Percentiles rank a stretch among this genome's conserved stretches.
Conservation (phyloP, 805 yeast species). For the Deakozyma indianensis region DNA sequence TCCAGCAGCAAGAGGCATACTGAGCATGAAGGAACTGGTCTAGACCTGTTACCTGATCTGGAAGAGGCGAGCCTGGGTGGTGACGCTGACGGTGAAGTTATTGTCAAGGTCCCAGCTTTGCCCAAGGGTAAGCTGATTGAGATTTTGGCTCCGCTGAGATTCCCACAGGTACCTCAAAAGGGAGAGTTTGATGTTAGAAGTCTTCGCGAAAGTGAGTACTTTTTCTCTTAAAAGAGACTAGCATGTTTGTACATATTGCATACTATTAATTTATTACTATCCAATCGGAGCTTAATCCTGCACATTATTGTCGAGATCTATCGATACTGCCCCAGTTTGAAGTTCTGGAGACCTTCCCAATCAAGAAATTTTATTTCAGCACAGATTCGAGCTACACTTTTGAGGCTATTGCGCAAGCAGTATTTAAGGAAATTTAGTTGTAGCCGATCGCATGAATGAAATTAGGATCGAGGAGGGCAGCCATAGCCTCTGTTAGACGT, state of each 20-base stretch:
- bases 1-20: conserved; percentile 13
- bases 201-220: conserved; percentile 62
- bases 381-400: too few relatives aligned
- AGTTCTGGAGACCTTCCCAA: too few relatives aligned
- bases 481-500: not conserved
- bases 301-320: too few relatives aligned
- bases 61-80: conserved; percentile 6
- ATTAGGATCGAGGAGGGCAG: not conserved
- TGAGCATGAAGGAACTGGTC: conserved; percentile 21
- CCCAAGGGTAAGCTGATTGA: conserved; percentile 14
- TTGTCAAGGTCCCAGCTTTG: conserved; percentile 6
- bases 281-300: conserved; percentile 1
- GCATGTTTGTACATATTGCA: conserved; percentile 3
- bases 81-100: conserved; percentile 13
- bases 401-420: too few relatives aligned
- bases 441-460: not conserved
- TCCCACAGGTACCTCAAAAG: conserved; percentile 62
- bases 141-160: conserved; percentile 49
- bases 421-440: too few relatives aligned
- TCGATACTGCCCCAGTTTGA: too few relatives aligned
- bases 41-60: conserved; percentile 11
- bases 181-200: conserved; percentile 74
- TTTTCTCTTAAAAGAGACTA: conserved; percentile 34
- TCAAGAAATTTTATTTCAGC: too few relatives aligned
- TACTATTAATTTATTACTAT: not conserved